phyloP scores from a whole-genome alignment of 192 early-diverging fungal genomes.

The Thamnidium elegans region DNA sequence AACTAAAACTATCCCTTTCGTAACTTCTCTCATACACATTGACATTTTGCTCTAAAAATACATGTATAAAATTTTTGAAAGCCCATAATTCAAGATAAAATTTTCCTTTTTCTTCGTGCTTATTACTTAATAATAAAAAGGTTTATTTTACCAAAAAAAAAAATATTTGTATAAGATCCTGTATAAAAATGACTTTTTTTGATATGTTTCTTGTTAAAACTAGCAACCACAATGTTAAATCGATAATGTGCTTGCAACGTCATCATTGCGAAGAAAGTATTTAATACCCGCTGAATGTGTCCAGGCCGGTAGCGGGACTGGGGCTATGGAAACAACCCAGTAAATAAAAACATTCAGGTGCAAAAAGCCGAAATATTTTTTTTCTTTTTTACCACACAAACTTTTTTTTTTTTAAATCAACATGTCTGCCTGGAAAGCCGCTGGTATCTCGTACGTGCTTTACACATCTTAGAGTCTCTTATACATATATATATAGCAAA shows the following conservation, averaged over 20 bases:
- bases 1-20: background rate
- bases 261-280: too few relatives aligned
- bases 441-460: slow-evolving; percentile 43
- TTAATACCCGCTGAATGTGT: too few relatives aligned
- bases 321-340: background rate
- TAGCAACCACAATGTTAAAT: too few relatives aligned
- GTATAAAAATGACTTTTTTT: too few relatives aligned
- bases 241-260: too few relatives aligned
- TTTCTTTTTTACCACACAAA: background rate
- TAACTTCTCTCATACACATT: background rate
- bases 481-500: background rate
- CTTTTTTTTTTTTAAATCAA: background rate
- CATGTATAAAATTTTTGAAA: background rate
- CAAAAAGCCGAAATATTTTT: background rate
- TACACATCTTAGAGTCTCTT: background rate
- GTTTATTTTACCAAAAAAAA: too few relatives aligned
- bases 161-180: too few relatives aligned
- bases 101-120: background rate
- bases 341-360: background rate
- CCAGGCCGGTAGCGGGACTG: background rate
- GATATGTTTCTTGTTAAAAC: too few relatives aligned
- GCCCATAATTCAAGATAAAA: background rate
- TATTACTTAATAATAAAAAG: background rate
- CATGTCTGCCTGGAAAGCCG: slow-evolving; percentile 43
- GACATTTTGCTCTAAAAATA: background rate